These are phyloP conservation scores for Aurantiochytrium sp. DNA, from an alignment of 108 stramenopile species.

Conservation along the genomic window DNA sequence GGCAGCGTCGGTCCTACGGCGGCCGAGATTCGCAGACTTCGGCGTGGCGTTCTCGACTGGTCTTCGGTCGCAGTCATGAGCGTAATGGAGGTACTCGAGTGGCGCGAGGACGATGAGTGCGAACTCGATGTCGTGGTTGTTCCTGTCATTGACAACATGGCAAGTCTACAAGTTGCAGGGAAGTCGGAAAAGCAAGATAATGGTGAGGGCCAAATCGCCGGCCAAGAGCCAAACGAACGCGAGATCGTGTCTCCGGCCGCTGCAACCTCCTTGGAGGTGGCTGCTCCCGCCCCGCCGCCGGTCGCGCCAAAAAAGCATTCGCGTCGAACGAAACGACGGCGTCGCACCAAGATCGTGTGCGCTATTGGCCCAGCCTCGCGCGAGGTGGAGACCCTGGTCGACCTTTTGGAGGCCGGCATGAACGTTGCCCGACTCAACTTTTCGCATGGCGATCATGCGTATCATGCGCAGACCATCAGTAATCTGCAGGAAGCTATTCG, in stretches of 20 bases:
- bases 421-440: conserved; percentile 84
- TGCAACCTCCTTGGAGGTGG: conserved; percentile 31
- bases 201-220: too few relatives aligned
- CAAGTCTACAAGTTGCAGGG: too few relatives aligned
- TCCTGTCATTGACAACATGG: not conserved
- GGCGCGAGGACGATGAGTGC: not conserved
- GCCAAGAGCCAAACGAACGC: too few relatives aligned
- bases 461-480: conserved; percentile 7
- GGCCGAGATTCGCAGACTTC: not conserved
- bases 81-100: not conserved
- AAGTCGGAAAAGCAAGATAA: conserved; percentile 49
- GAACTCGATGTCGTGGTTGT: not conserved
- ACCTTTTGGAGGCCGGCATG: conserved; percentile 76
- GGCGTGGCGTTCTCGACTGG: not conserved
- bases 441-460: conserved; percentile 74
- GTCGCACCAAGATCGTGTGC: not conserved
- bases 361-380: not conserved
- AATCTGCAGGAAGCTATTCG: not conserved
- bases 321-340: not conserved
- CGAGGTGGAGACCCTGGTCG: conserved; percentile 55
- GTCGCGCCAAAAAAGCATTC: conserved; percentile 62
- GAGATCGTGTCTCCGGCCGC: not conserved
- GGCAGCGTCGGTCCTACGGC: not conserved
- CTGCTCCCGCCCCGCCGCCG: conserved; percentile 80
- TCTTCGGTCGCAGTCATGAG: not conserved